Percentiles rank a stretch among this genome's conserved stretches.
Evolutionary conservation across 164 flowering plant species (phyloP).

Genomic region (Dillenia turbinata): DNA sequence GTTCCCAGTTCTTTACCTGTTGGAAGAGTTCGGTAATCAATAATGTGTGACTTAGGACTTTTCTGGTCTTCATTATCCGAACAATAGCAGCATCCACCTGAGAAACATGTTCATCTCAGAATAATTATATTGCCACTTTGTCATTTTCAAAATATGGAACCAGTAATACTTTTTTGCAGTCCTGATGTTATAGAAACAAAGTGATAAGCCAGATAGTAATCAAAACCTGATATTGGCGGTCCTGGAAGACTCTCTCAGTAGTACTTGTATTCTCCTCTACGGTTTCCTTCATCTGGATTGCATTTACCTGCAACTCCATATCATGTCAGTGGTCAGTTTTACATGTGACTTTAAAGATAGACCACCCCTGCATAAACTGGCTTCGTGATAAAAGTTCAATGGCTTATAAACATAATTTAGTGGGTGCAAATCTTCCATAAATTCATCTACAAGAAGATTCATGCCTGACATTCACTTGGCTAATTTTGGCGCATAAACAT

Average conservation of each 20-base stretch:
- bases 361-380: no score
- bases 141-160: no score
- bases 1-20: slow-evolving; percentile 48
- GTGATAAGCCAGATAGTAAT: no score
- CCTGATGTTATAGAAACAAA: no score
- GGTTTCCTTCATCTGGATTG: slow-evolving; percentile 98
- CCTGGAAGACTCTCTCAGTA: slow-evolving; percentile 95
- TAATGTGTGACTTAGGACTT: slow-evolving; percentile 95
- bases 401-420: no score
- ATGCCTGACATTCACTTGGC: no score
- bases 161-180: no score
- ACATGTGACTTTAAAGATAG: no score
- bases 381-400: no score
- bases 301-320: slow-evolving; percentile 69
- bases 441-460: no score
- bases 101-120: not conserved
- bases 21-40: slow-evolving; percentile 98
- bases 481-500: not conserved
- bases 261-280: slow-evolving; percentile 97
- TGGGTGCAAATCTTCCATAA: no score
- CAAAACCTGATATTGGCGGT: slow-evolving; percentile 94
- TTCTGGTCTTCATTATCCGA: slow-evolving; percentile 98
- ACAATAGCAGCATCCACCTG: slow-evolving; percentile 99
- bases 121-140: no score
- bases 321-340: not conserved